Evolutionary conservation across 768 basidiomycete genomes (phyloP).

Genomic region (Pleurotus sapidus): DNA sequence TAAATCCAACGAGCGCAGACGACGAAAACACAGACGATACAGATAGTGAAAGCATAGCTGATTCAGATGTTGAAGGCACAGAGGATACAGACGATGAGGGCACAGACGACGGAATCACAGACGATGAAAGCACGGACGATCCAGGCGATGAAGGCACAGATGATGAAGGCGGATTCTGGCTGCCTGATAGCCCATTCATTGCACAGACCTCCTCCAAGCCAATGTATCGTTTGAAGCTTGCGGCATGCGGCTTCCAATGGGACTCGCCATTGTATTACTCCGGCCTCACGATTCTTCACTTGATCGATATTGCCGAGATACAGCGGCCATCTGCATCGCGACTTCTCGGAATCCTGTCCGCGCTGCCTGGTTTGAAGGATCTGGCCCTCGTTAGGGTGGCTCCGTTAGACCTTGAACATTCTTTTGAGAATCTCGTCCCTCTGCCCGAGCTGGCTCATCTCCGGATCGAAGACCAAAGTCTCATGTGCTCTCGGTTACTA

Average conservation of each 20-base stretch:
- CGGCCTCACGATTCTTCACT: background rate
- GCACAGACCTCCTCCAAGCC: background rate
- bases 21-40: background rate
- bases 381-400: background rate
- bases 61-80: too few species aligned
- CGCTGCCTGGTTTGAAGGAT: background rate
- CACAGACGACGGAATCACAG: too few species aligned
- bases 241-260: background rate
- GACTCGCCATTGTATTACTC: background rate
- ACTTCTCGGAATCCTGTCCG: background rate
- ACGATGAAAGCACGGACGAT: too few species aligned
- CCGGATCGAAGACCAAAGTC: background rate
- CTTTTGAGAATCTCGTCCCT: background rate
- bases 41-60: too few species aligned
- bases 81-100: too few species aligned
- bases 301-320: background rate
- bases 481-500: background rate
- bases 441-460: background rate
- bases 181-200: slow-evolving; percentile 2
- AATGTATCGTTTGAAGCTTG: background rate
- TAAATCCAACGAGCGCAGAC: background rate
- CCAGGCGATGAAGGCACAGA: background rate
- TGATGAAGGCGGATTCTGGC: background rate
- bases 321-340: background rate
- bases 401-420: background rate